phyloP scores from a whole-genome alignment of 1,284 basidiomycete species.

The Cystobasidiaceae sp. region DNA sequence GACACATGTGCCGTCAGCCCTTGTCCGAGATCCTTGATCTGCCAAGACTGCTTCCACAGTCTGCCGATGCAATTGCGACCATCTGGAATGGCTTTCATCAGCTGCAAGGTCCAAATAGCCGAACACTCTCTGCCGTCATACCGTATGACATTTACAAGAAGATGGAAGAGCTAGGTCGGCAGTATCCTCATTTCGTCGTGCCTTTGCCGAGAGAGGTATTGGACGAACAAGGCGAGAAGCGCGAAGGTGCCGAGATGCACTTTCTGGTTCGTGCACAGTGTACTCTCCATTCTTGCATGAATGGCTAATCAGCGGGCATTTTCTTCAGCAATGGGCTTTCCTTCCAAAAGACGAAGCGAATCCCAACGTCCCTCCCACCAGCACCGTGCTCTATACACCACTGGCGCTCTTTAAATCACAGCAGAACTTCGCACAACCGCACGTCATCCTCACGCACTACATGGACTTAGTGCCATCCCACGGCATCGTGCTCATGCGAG shows the following conservation, averaged over 20 bases:
- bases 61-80: conserved; percentile 63
- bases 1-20: conserved; percentile 54
- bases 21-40: conserved; percentile 74
- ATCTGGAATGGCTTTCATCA: conserved; percentile 88
- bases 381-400: conserved; percentile 80
- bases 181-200: conserved; percentile 70
- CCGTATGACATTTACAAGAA: conserved; percentile 65
- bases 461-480: conserved; percentile 79
- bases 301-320: neutral
- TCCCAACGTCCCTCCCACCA: conserved; percentile 42
- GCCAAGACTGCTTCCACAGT: conserved; percentile 65
- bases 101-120: conserved; percentile 61
- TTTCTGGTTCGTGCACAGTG: conserved; percentile 63
- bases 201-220: conserved; percentile 60
- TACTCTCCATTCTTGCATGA: conserved; percentile 50
- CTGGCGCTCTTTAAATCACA: conserved; percentile 89
- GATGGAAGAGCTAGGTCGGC: conserved; percentile 59
- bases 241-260: conserved; percentile 70
- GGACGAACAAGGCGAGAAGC: conserved; percentile 49
- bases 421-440: conserved; percentile 81
- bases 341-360: conserved; percentile 56
- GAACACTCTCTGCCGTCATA: conserved; percentile 73
- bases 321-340: conserved; percentile 40
- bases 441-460: conserved; percentile 85
- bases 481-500: conserved; percentile 77